Conservation (phyloP, 1,284 basidiomycete species). For the Flammula alnicola region DNA sequence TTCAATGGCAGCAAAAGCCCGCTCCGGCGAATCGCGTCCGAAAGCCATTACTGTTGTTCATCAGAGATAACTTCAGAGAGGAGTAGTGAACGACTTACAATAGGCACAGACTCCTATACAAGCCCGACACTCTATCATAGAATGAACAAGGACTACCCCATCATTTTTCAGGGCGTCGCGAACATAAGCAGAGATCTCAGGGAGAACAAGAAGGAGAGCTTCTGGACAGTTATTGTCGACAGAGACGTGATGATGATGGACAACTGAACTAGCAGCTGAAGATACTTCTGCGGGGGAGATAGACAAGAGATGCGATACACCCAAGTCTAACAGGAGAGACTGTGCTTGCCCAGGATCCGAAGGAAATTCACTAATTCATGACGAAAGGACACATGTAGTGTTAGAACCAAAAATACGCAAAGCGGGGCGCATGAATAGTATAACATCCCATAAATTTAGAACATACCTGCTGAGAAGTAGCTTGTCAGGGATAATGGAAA, state of each 20-base stretch:
- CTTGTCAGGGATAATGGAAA: slow-evolving; percentile 48
- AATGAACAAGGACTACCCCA: slow-evolving; percentile 70
- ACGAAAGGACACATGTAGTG: too few species aligned
- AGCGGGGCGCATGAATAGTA: background rate
- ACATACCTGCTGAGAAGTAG: slow-evolving; percentile 54
- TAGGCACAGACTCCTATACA: slow-evolving; percentile 69
- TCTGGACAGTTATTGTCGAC: slow-evolving; percentile 41
- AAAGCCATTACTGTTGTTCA: slow-evolving; percentile 41
- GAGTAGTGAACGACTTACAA: slow-evolving; percentile 42
- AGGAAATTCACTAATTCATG: slow-evolving; percentile 52
- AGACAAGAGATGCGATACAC: slow-evolving; percentile 54
- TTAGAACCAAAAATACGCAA: too few species aligned
- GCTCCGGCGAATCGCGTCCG: slow-evolving; percentile 35
- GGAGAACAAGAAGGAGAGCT: slow-evolving; percentile 47
- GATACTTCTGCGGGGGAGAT: slow-evolving; percentile 50
- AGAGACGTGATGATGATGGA: slow-evolving; percentile 42
- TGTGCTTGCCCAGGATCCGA: slow-evolving; percentile 51
- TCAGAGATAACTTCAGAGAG: slow-evolving; percentile 4
- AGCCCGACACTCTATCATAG: slow-evolving; percentile 51
- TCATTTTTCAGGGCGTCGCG: slow-evolving; percentile 40
- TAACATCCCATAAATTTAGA: background rate
- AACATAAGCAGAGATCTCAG: slow-evolving; percentile 48
- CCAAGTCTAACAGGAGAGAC: slow-evolving; percentile 53
- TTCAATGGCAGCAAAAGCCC: slow-evolving; percentile 45
- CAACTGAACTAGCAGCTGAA: slow-evolving; percentile 31